These are phyloP conservation scores for Cercospora brassicicola DNA, from an alignment of 2,329 filamentous ascomycete species.

Conservation along the genomic window DNA sequence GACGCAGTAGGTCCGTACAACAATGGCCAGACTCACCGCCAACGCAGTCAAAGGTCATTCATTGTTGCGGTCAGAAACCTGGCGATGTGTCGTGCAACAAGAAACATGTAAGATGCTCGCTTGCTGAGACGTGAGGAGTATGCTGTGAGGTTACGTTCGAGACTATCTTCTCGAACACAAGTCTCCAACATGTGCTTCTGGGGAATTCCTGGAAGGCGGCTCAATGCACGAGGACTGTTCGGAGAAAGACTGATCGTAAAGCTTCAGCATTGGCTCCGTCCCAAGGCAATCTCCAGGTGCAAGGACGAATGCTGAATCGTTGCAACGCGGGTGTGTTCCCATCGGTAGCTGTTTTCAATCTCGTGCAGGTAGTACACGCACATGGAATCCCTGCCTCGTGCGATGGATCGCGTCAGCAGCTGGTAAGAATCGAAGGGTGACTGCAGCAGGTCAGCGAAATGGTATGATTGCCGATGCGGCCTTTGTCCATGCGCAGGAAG, in stretches of 20 bases:
- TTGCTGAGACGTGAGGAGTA: slow-evolving; percentile 3
- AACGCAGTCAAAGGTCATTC: neutral
- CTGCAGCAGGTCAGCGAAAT: neutral
- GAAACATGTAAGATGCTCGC: neutral
- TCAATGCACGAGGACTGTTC: neutral
- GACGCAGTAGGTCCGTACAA: slow-evolving; percentile 2
- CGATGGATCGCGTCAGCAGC: slow-evolving; percentile 1
- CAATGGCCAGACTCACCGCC: slow-evolving; percentile 9
- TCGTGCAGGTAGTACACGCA: slow-evolving; percentile 8
- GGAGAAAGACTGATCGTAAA: neutral
- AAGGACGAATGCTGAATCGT: neutral
- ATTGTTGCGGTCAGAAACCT: neutral
- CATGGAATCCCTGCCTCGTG: slow-evolving; percentile 8
- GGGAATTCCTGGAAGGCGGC: neutral
- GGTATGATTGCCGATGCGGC: neutral
- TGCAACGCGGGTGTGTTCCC: neutral
- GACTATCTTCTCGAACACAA: neutral
- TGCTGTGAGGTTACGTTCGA: neutral
- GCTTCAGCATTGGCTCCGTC: neutral
- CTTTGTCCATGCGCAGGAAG: neutral
- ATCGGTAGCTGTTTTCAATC: neutral
- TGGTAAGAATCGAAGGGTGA: neutral
- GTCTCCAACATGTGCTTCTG: neutral
- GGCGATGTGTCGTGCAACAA: neutral
- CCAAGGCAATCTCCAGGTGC: neutral